Evolutionary conservation across 2,329 filamentous ascomycete species (phyloP), one percentile per base, ranked within the genome.

Genomic region (Xylariaceae sp.): DNA sequence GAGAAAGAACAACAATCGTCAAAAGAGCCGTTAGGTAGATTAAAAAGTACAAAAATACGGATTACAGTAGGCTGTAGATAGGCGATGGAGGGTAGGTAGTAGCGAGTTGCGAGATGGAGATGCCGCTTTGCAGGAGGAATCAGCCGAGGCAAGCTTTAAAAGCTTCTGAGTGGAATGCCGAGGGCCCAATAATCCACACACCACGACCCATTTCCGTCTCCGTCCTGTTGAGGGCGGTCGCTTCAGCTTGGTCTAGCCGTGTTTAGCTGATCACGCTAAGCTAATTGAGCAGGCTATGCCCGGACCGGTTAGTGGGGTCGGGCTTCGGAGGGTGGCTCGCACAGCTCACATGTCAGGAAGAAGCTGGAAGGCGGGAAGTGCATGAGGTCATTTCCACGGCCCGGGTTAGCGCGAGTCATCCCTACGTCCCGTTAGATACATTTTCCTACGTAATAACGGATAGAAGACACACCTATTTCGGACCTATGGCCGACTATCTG

Each of bases 81-180:
- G 23, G 23, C 23, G 23, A 30, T 30, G 23, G 23, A 42, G n/a
- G 37, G 17, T 18, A 18, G 17, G 17, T 53, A 42, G 51, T 18
- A 13, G 37, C 11, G 37, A 39, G 7, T 42, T 13, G 37, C 9
- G 37, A 42, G 37, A 42, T 42, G 54, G 51, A 69, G 60, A 65
- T 69, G 66, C 67, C 68, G 68, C 65, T 51, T 66, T 62, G 64
- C 62, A 59, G 52, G 55, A 50, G 17, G 59, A 69, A 65, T 68
- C 67, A 70, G 65, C 68, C 68, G 68, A 70, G 68, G 68, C 68
- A 70, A 51, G 66, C 66, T 66, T 35, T 57, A 57, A 57, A 48
- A 67, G 64, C 65, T 68, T 13, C 49, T 61, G 53, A 51, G n/a
- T 66, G 62, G 66, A 69, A 69, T 69, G 68, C 68, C 68, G 68